These are phyloP conservation scores for Henckelia pumila DNA, from an alignment of 257 asterid species.

Conservation along the genomic window DNA sequence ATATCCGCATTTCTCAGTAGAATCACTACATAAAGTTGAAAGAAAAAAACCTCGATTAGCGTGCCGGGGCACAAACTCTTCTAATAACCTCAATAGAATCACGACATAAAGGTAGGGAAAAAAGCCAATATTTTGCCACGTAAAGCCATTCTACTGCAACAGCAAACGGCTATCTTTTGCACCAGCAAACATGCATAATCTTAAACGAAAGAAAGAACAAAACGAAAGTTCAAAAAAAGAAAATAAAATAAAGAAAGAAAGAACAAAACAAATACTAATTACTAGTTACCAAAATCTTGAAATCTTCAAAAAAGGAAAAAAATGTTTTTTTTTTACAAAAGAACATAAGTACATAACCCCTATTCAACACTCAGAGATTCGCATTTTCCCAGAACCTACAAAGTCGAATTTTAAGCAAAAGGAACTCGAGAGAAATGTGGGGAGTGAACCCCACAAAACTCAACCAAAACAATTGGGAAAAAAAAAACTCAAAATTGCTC, in stretches of 20 bases:
- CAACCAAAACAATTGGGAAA: background rate
- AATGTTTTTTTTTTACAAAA: no score
- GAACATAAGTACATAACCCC: background rate
- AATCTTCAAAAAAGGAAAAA: slow-evolving; percentile 3
- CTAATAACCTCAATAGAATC: slow-evolving; percentile 5
- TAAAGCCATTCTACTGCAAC: background rate
- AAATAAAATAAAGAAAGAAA: no score
- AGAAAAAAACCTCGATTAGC: background rate
- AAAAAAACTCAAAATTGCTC: slow-evolving; percentile 6
- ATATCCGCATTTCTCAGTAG: background rate
- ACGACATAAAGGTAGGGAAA: background rate
- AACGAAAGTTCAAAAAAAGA: no score
- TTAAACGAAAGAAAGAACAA: slow-evolving; percentile 3
- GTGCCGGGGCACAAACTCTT: background rate
- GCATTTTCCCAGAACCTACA: slow-evolving; percentile 17
- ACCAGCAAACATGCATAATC: slow-evolving; percentile 22
- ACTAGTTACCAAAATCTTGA: background rate
- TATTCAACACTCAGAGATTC: slow-evolving; percentile 7
- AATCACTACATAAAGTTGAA: slow-evolving; percentile 1
- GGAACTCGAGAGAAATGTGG: background rate
- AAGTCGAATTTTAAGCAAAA: slow-evolving; percentile 1
- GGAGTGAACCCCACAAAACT: slow-evolving; percentile 17
- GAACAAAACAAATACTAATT: no score
- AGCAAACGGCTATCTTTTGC: background rate
- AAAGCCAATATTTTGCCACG: background rate